Evolutionary conservation across 805 yeast species (phyloP).

Genomic region (Candida arabinofermentans): DNA sequence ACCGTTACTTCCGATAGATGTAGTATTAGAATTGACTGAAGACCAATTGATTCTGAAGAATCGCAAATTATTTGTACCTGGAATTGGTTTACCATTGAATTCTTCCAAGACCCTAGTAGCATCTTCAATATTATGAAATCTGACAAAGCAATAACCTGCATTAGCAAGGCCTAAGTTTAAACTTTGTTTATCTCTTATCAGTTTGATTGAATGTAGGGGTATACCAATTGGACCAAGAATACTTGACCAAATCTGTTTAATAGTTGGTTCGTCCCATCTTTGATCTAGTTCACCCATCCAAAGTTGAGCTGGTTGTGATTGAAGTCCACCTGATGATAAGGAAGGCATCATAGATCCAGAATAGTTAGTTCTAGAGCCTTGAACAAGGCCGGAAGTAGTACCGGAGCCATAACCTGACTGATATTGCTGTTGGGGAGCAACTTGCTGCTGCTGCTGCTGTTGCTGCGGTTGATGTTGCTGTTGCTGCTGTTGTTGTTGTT

Average conservation of each 20-base stretch:
- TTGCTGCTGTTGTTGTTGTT: conserved; percentile 3
- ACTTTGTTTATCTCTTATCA: conserved; percentile 61
- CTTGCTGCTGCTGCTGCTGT: conserved; percentile 7
- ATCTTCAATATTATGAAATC: conserved; percentile 55
- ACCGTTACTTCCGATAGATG: no score
- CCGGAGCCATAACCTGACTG: conserved; percentile 7
- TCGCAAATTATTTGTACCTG: conserved; percentile 52
- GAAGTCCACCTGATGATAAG: conserved; percentile 1
- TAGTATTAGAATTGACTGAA: conserved; percentile 32
- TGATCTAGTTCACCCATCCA: conserved; percentile 95
- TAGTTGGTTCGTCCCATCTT: conserved; percentile 69
- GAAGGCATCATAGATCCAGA: conserved; percentile 5
- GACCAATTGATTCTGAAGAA: conserved; percentile 80
- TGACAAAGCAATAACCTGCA: conserved; percentile 80
- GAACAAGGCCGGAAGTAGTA: conserved; percentile 1
- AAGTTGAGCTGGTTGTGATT: conserved; percentile 37
- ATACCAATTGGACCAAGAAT: conserved; percentile 52
- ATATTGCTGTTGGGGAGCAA: conserved; percentile 7
- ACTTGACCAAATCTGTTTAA: conserved; percentile 64
- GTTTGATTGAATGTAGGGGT: conserved; percentile 48
- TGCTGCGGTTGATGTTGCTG: conserved; percentile 7
- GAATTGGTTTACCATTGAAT: conserved; percentile 63
- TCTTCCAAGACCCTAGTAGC: conserved; percentile 64
- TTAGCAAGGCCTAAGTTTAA: conserved; percentile 34
- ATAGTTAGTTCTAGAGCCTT: conserved; percentile 3